Evolutionary conservation across 2,329 filamentous ascomycete species (phyloP).

Genomic region (Botryotinia globosa): DNA sequence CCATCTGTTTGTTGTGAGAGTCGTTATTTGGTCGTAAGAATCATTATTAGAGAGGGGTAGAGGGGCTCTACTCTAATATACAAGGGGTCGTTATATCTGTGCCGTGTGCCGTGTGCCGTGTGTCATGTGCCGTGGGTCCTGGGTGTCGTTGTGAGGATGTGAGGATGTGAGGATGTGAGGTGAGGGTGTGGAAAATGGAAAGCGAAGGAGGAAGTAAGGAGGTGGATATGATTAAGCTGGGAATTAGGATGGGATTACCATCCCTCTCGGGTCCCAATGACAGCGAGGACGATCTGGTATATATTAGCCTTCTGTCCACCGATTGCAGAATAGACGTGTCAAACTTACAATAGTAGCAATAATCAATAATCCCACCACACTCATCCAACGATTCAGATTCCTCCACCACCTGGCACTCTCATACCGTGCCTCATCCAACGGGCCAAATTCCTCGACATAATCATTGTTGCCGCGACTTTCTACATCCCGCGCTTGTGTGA

Average conservation of each 20-base stretch:
- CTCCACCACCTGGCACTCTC: constrained; percentile 65
- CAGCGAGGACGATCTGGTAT: constrained; percentile 34
- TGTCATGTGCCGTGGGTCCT: background rate
- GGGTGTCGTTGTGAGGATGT: background rate
- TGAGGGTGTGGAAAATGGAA: background rate
- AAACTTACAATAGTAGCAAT: constrained; percentile 52
- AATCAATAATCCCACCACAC: constrained; percentile 53
- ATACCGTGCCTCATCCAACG: constrained; percentile 38
- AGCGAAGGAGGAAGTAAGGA: background rate
- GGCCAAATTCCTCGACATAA: constrained; percentile 33
- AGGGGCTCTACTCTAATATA: constrained; percentile 3
- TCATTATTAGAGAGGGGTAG: background rate
- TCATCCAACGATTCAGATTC: constrained; percentile 61
- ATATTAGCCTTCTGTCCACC: constrained; percentile 2
- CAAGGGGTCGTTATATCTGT: background rate
- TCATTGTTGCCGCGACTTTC: constrained; percentile 26
- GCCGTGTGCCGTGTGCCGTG: background rate
- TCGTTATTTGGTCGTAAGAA: constrained; percentile 7
- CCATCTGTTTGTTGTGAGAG: background rate
- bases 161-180: background rate
- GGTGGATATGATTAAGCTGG: background rate
- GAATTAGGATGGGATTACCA: constrained; percentile 22
- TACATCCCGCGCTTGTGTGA: background rate
- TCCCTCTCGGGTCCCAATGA: constrained; percentile 30
- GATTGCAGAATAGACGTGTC: background rate